Evolutionary conservation across 306 rosid species (phyloP).

Genomic region (Lathyrus sativus): DNA sequence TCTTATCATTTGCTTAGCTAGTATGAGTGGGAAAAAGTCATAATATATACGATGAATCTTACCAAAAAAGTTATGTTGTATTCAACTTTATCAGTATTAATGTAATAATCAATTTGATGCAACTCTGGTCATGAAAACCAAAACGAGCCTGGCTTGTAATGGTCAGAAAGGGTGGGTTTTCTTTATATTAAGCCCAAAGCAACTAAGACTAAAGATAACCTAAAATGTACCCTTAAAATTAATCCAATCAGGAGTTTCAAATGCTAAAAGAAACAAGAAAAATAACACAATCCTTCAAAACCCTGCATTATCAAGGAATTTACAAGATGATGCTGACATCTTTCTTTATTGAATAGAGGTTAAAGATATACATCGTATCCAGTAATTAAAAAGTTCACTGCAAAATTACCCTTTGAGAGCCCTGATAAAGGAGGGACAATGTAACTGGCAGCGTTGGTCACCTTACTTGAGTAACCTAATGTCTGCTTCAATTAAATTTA

Average conservation of each 20-base stretch:
- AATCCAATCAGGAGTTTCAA: too few species aligned
- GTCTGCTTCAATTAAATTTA: slow-evolving; percentile 60
- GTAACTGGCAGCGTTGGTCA: slow-evolving; percentile 49
- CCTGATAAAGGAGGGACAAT: slow-evolving; percentile 62
- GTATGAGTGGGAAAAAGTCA: background rate
- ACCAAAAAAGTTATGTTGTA: slow-evolving; percentile 3
- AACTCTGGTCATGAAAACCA: too few species aligned
- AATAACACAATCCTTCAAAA: slow-evolving; percentile 16
- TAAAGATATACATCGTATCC: slow-evolving; percentile 23
- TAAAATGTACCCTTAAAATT: too few species aligned
- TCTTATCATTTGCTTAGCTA: slow-evolving; percentile 11
- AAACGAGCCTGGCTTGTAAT: too few species aligned
- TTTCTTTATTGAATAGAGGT: slow-evolving; percentile 8
- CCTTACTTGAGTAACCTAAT: slow-evolving; percentile 51
- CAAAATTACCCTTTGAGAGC: slow-evolving; percentile 69
- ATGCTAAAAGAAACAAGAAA: slow-evolving; percentile 16
- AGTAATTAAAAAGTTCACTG: slow-evolving; percentile 23
- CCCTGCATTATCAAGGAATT: slow-evolving; percentile 25
- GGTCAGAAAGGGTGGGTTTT: too few species aligned
- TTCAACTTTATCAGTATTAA: too few species aligned
- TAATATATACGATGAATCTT: background rate
- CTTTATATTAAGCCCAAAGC: too few species aligned
- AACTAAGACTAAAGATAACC: too few species aligned
- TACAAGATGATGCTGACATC: slow-evolving; percentile 22
- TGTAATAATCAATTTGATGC: too few species aligned